Evolutionary conservation across 1,139 yeast species (phyloP).

Genomic region (Suhomyces yuchorum): DNA sequence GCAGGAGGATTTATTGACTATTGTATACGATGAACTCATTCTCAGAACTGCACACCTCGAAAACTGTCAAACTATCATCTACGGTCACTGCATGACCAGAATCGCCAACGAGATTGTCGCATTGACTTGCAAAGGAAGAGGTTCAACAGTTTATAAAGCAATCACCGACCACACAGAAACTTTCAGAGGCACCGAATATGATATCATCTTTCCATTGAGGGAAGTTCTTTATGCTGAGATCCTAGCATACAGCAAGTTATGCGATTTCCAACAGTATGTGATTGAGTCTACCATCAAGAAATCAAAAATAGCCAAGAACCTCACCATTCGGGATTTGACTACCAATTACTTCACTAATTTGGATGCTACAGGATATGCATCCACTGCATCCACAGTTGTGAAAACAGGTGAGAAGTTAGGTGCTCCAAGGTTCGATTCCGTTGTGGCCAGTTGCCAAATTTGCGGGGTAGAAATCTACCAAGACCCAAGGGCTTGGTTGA

Average conservation of each 20-base stretch:
- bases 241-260: slow-evolving; percentile 49
- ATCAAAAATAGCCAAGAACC: slow-evolving; percentile 55
- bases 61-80: slow-evolving; percentile 57
- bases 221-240: slow-evolving; percentile 74
- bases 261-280: slow-evolving; percentile 28
- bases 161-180: slow-evolving; percentile 49
- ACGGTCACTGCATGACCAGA: slow-evolving; percentile 81
- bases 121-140: slow-evolving; percentile 88
- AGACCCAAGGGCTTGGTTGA: slow-evolving; percentile 70
- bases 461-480: slow-evolving; percentile 55
- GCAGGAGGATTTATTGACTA: slow-evolving; percentile 58
- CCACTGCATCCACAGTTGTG: slow-evolving; percentile 91
- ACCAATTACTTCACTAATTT: slow-evolving; percentile 70
- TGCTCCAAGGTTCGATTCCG: slow-evolving; percentile 42
- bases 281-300: slow-evolving; percentile 28
- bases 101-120: slow-evolving; percentile 80
- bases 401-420: slow-evolving; percentile 83
- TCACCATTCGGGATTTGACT: slow-evolving; percentile 81
- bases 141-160: slow-evolving; percentile 59
- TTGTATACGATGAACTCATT: slow-evolving; percentile 53
- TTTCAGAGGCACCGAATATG: slow-evolving; percentile 33
- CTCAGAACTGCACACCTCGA: slow-evolving; percentile 48
- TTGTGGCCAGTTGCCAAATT: slow-evolving; percentile 43
- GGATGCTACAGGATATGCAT: slow-evolving; percentile 78
- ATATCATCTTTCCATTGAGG: slow-evolving; percentile 67